Base-by-base conservation (phyloP, 2,329 filamentous ascomycete species). In the Cytospora piceicola region DNA sequence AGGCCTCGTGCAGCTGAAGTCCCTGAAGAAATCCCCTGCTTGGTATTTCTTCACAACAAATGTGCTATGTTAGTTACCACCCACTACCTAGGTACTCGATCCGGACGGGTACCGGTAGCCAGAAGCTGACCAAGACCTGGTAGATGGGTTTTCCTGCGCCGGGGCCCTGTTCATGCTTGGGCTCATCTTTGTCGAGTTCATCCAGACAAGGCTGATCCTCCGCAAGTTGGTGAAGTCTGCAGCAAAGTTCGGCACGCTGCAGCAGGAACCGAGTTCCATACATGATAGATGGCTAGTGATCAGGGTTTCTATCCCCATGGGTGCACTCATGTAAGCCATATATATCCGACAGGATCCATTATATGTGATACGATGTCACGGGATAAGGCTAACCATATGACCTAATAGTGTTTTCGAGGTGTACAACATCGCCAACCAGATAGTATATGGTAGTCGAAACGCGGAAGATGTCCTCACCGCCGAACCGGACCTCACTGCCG, bases 221-320 rank as follows among this genome's bases (percentile, higher is more conserved):
- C 63, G 59, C 4, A 65, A 65, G 32, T 63, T 68, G 29, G 42
- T 61, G 22, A 58, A 27, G 1, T 54, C 61, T 14, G 60, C 55
- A 2, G 24, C 55, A 8, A 61, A 66, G 34, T 68, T 68, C 29
- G 66, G 66, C 4, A 55, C 63, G 7, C 60, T 68, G 7, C 56
- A 59, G 42, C 66, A 68, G 53, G 56, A 30, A 8, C 46, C 61
- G 46, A 61, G 66, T 29, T 61, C 55, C 24, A 68, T 68, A 42
- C 64, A 68, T 24, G 66, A 68, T 15, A 63, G 61, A 9, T 68
- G 61, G 39, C 64, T 68, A n/a, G 64, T 68, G 20, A 49, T 59
- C 36, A 58, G 66, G n/a, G 64, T 65, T 3, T 51, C 61, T 4
- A 42, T 63, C 8, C 66, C 66, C 0, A 27, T 61, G 34, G 32